Percentiles rank a stretch among this genome's conserved stretches.
phyloP scores from a whole-genome alignment of 1,284 basidiomycete species.

The Moesziomyces sp. region DNA sequence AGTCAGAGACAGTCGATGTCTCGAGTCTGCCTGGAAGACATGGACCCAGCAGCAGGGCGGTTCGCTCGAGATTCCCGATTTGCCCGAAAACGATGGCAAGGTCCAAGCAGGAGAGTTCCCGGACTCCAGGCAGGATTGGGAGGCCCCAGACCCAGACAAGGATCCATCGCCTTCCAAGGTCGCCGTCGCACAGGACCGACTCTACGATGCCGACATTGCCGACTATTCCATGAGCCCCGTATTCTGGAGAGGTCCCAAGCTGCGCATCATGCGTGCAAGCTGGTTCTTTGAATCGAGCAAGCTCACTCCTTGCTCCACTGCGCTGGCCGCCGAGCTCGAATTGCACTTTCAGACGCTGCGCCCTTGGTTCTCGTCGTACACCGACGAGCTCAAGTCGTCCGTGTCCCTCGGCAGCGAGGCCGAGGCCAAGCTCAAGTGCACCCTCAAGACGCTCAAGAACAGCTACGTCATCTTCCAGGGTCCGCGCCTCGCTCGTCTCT shows the following conservation, averaged over 20 bases:
- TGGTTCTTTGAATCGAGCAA: conserved; percentile 71
- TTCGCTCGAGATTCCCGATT: conserved; percentile 26
- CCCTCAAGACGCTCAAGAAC: conserved; percentile 64
- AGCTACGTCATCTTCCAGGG: conserved; percentile 72
- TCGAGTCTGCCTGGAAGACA: conserved; percentile 37
- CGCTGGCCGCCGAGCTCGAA: conserved; percentile 72
- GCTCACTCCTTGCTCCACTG: conserved; percentile 69
- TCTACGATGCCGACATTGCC: conserved; percentile 57
- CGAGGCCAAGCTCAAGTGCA: conserved; percentile 72
- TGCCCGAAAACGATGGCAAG: conserved; percentile 38
- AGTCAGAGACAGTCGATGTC: conserved; percentile 34
- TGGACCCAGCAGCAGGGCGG: conserved; percentile 40
- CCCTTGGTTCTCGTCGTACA: conserved; percentile 70
- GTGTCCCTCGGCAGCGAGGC: conserved; percentile 70
- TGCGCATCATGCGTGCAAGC: conserved; percentile 71
- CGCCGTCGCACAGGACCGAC: conserved; percentile 46
- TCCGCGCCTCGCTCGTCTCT: conserved; percentile 69
- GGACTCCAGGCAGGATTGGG: conserved; percentile 26
- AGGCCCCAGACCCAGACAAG: conserved; percentile 39
- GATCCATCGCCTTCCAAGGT: conserved; percentile 36
- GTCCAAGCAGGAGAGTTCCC: conserved; percentile 33
- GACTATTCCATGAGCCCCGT: conserved; percentile 68
- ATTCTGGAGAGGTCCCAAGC: conserved; percentile 71
- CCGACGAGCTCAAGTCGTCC: conserved; percentile 71
- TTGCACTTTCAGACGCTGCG: conserved; percentile 51